Evolutionary conservation across 2,329 filamentous ascomycete genomes (phyloP).

Genomic region (Calonectria honghensis): DNA sequence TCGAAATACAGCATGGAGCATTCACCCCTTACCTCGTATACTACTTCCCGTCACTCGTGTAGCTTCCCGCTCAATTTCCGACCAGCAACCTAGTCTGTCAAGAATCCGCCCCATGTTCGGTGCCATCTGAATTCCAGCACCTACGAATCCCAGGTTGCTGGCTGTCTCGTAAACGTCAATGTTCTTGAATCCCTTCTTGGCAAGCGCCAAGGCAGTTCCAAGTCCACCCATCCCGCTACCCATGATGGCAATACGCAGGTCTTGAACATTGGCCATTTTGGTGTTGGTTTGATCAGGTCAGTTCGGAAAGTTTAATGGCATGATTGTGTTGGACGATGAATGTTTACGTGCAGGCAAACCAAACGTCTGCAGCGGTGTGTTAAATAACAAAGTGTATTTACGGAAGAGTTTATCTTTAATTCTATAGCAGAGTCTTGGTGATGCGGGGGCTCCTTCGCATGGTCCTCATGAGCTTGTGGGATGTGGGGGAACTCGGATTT

Average conservation of each 20-base stretch:
- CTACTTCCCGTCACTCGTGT: constrained; percentile 56
- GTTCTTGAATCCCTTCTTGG: constrained; percentile 54
- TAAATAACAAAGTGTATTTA: background rate
- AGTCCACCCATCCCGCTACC: constrained; percentile 64
- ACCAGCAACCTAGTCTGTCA: constrained; percentile 83
- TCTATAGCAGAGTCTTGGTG: background rate
- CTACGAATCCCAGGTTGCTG: constrained; percentile 68
- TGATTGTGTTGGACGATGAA: background rate
- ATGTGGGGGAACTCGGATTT: constrained; percentile 30
- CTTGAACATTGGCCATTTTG: constrained; percentile 46
- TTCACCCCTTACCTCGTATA: constrained; percentile 52
- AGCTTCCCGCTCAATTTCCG: constrained; percentile 68
- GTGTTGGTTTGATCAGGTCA: background rate
- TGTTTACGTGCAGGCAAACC: background rate
- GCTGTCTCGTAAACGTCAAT: constrained; percentile 55
- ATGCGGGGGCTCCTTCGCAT: constrained; percentile 27
- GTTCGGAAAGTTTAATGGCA: background rate
- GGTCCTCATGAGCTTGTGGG: constrained; percentile 3
- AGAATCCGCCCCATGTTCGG: constrained; percentile 89
- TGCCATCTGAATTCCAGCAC: constrained; percentile 89
- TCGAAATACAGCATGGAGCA: background rate
- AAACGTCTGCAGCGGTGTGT: background rate
- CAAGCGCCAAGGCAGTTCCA: constrained; percentile 62
- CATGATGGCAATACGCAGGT: constrained; percentile 52
- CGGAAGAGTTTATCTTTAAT: background rate